Base-by-base conservation (phyloP, 1,284 basidiomycete genomes). In the Puccinia horiana region DNA sequence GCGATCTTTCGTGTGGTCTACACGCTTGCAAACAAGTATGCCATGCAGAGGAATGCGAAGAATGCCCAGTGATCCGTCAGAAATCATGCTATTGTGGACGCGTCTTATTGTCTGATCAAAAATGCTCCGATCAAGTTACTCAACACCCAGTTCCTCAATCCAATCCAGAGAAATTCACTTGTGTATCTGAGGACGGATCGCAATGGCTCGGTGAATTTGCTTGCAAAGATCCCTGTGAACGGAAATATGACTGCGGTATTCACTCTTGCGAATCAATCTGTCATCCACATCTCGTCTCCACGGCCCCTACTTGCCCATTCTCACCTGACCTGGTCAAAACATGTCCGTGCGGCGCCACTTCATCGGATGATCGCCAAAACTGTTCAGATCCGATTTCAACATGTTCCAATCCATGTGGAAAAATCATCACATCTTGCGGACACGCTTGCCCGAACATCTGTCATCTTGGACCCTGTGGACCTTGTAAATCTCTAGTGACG, bases 211-310 rank as follows among this genome's bases (percentile, higher is more conserved):
- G 70, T 20, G 79, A 81, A 74, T 81, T 81, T 26, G 29, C 54
- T 32, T 81, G 79, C 44, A 44, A 81, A 29, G 35, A 70, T 37
- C 35, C 56, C n/a, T 81, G 79, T 54, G 52, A 18, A 20, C 65
- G 79, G 79, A 74, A 49, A n/a, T 81, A 73, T 52, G 79, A 74
- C 32, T 81, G 79, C 70, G 49, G 58, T 14, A 52, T 81, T 52
- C 79, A 81, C 54, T 29, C 79, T 12, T 81, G 79, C 58, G 35
- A 70, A 63, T 74, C 70, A 20, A 65, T n/a, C 40, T 81, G 79
- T 74, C 79, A 81, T 40, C 79, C 79, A 63, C 79, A 81, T 58
- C 56, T 47, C 9, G 32, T 29, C 35, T 52, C 77, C 5, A 54
- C 70, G 5, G 40, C 49, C 14, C 42, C 56, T 56, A 35, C 70